phyloP scores from a whole-genome alignment of 1,284 basidiomycete genomes.

The Cutaneotrichosporon dermatis region DNA sequence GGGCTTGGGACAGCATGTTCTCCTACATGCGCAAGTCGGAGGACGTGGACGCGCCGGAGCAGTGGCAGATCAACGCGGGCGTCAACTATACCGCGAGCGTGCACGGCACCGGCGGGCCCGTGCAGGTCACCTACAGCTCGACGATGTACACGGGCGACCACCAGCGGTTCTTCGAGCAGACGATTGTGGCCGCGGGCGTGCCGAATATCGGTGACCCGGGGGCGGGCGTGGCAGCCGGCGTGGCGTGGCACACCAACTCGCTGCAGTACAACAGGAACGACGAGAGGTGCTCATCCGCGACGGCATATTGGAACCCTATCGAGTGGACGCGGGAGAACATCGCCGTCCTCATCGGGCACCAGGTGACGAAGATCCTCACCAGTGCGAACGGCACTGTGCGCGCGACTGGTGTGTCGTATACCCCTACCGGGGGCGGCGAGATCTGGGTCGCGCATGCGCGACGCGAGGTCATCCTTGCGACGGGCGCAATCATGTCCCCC shows the following conservation, averaged over 20 bases:
- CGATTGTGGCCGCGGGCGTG: slow-evolving; percentile 38
- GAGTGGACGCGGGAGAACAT: slow-evolving; percentile 57
- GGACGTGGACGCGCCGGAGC: slow-evolving; percentile 56
- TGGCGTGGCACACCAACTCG: slow-evolving; percentile 49
- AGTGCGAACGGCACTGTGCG: slow-evolving; percentile 50
- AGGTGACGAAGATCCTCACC: slow-evolving; percentile 59
- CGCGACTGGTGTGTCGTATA: slow-evolving; percentile 59
- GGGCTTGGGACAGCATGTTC: slow-evolving; percentile 59
- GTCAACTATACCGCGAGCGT: slow-evolving; percentile 46
- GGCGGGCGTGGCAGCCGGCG: slow-evolving; percentile 58
- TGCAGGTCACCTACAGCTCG: slow-evolving; percentile 52
- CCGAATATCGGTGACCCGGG: slow-evolving; percentile 53
- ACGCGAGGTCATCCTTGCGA: slow-evolving; percentile 53
- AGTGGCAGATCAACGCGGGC: slow-evolving; percentile 53
- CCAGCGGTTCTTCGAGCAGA: slow-evolving; percentile 54
- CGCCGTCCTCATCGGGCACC: slow-evolving; percentile 54
- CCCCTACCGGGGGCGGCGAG: slow-evolving; percentile 33
- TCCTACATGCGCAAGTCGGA: slow-evolving; percentile 59
- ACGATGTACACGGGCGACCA: slow-evolving; percentile 59
- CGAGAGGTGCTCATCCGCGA: slow-evolving; percentile 49
- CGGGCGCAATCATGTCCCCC: slow-evolving; percentile 62
- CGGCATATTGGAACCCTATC: slow-evolving; percentile 45
- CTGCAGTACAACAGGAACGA: slow-evolving; percentile 42
- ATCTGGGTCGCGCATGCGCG: slow-evolving; percentile 53
- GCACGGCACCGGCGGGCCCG: slow-evolving; percentile 57